Base-by-base conservation (phyloP, 345 rosid species). In the Sisymbrium altissimum region DNA sequence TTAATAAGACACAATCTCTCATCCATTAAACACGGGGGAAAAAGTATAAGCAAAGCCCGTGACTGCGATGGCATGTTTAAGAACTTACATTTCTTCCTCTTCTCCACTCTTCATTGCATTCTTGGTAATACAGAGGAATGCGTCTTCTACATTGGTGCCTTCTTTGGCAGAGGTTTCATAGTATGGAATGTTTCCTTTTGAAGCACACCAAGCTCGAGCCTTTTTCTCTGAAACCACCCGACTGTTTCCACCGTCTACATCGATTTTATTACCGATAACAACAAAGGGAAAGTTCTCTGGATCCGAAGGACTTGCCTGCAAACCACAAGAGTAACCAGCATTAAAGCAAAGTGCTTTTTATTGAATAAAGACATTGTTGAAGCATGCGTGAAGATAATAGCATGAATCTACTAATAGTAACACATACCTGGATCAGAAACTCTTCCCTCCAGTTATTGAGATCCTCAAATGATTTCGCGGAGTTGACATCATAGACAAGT, bases 401-500 rank as follows among this genome's bases (percentile, higher is more conserved):
- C 2, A 38, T 46, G 18, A 7, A 66, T 19, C 38, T 10, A 29
- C n/a, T n/a, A n/a, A n/a, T 66, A 80, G 12, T 9, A 36, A 9
- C 40, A 2, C 29, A 15, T 76, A 88, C 96, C 93, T 92, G 97
- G 72, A 89, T 86, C 60, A 92, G 89, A 72, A 92, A 92, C 75
- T 89, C 97, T 68, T 92, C 96, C 52, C 97, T 80, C 97, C 97
- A 92, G 80, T 92, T 88, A 81, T 92, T 92, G 70, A 92, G 97
- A 80, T 87, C 81, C 62, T 92, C 96, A 23, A 92, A 92, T 25
- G 96, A 92, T 78, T 92, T 92, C 68, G 83, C 79, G 3, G 89
- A 87, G 58, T 91, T 91, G 58, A 91, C 97, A 86, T 91, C 97
- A 77, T 91, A 83, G 23, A 91, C 97, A 54, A 91, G 97, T 59